phyloP scores from a whole-genome alignment of 2,329 filamentous ascomycete genomes.

The Cryphonectria nitschkei region DNA sequence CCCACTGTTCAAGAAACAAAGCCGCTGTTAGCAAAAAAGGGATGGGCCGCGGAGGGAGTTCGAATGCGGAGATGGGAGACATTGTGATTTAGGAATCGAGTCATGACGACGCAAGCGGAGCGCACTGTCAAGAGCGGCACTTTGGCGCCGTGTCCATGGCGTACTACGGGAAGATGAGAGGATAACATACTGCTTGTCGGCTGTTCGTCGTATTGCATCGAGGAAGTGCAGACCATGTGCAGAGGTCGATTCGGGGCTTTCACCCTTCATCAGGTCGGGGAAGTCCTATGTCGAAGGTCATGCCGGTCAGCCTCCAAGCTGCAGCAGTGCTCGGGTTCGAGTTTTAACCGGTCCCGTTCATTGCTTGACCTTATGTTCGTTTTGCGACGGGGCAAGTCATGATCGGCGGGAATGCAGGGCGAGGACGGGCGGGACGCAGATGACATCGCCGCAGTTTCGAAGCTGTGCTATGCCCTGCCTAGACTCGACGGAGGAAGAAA shows the following conservation, averaged over 20 bases:
- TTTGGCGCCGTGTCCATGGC: not conserved
- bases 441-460: slow-evolving; percentile 10
- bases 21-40: slow-evolving; percentile 30
- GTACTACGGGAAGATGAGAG: slow-evolving; percentile 4
- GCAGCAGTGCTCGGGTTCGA: slow-evolving; percentile 18
- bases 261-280: slow-evolving; percentile 54
- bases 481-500: slow-evolving; percentile 9
- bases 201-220: slow-evolving; percentile 73
- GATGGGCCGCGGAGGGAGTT: not conserved
- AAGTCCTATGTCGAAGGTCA: slow-evolving; percentile 41
- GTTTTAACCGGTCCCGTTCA: not conserved
- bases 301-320: slow-evolving; percentile 16
- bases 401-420: not conserved
- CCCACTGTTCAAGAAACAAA: slow-evolving; percentile 54
- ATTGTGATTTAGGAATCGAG: slow-evolving; percentile 24
- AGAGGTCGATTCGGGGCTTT: slow-evolving; percentile 70
- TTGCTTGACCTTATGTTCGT: slow-evolving; percentile 17
- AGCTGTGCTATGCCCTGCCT: not conserved
- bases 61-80: slow-evolving; percentile 8
- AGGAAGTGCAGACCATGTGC: slow-evolving; percentile 74
- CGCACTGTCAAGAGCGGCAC: slow-evolving; percentile 13
- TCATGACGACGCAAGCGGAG: slow-evolving; percentile 16
- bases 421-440: not conserved
- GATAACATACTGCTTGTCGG: slow-evolving; percentile 75
- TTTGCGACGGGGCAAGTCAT: slow-evolving; percentile 18